A percentile compares a stretch with the other conserved stretches of the same genome.
Evolutionary conservation across 805 yeast genomes (phyloP).

Genomic region (Trichomonascus vanleenenianus): DNA sequence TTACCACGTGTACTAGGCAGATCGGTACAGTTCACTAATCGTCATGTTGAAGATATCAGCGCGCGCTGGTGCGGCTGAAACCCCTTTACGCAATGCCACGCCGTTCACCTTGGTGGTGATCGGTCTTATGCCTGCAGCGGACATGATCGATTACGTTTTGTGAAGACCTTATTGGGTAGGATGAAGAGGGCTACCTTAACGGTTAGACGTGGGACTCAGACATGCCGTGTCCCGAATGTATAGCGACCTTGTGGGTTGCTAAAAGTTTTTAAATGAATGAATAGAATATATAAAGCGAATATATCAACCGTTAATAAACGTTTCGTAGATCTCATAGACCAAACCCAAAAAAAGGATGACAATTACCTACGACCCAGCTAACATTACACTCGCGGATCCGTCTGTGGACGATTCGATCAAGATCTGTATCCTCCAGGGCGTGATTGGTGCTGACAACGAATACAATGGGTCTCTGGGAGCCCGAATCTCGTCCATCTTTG

Average conservation of each 20-base stretch:
- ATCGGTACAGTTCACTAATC: neutral
- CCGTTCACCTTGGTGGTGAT: no score
- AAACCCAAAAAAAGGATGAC: neutral
- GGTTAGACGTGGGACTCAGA: no score
- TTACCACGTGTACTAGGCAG: neutral
- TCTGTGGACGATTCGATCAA: slow-evolving; percentile 33
- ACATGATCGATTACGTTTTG: no score
- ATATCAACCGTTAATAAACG: neutral
- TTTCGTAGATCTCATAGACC: neutral
- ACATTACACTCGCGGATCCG: slow-evolving; percentile 14
- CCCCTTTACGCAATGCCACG: no score
- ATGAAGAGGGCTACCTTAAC: no score
- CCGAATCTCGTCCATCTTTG: slow-evolving; percentile 53
- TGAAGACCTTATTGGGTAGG: no score
- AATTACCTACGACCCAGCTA: neutral
- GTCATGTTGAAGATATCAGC: neutral
- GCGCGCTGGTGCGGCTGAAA: neutral
- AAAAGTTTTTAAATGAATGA: no score
- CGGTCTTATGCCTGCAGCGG: no score
- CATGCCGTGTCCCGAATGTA: no score
- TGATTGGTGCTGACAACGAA: slow-evolving; percentile 33
- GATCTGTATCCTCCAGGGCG: slow-evolving; percentile 36
- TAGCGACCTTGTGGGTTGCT: no score
- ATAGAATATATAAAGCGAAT: no score
- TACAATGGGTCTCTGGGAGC: slow-evolving; percentile 40